phyloP scores from a whole-genome alignment of 2,329 filamentous ascomycete genomes.

The Didymellaceae sp. region DNA sequence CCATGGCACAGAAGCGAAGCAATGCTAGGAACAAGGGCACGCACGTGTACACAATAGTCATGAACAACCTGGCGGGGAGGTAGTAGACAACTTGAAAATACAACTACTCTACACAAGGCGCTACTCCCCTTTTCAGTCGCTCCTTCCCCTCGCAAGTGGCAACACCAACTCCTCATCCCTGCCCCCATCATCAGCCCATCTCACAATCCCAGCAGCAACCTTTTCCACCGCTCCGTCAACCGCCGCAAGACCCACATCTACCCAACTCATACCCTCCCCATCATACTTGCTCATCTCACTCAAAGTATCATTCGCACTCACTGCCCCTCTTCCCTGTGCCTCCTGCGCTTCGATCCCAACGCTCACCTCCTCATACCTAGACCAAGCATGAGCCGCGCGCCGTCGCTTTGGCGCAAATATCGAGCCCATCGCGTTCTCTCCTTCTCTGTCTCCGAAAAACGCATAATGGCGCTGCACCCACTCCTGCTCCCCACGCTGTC shows the following conservation, averaged over 20 bases:
- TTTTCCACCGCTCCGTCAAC: conserved; percentile 33
- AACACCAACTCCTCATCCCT: conserved; percentile 28
- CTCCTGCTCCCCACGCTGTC: background rate
- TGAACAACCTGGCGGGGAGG: background rate
- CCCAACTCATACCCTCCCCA: conserved; percentile 25
- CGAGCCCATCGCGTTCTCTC: no score
- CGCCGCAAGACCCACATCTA: conserved; percentile 23
- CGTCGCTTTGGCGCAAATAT: no score
- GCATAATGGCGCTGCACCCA: conserved; percentile 8
- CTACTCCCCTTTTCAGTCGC: background rate
- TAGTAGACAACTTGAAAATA: background rate
- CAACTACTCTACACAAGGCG: background rate
- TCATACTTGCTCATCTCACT: no score
- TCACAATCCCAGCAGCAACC: conserved; percentile 25
- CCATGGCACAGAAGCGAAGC: background rate
- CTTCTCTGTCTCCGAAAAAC: background rate
- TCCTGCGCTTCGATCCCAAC: conserved; percentile 1
- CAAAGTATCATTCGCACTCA: background rate
- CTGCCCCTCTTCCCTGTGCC: background rate
- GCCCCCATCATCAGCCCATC: conserved; percentile 36
- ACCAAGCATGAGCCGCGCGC: background rate
- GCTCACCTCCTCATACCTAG: conserved; percentile 1
- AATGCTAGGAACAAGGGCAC: background rate
- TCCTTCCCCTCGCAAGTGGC: conserved; percentile 19
- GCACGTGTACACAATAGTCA: conserved; percentile 4